Base-by-base conservation (phyloP, 495 filamentous ascomycete genomes). In the Rhizodiscina lignyota region DNA sequence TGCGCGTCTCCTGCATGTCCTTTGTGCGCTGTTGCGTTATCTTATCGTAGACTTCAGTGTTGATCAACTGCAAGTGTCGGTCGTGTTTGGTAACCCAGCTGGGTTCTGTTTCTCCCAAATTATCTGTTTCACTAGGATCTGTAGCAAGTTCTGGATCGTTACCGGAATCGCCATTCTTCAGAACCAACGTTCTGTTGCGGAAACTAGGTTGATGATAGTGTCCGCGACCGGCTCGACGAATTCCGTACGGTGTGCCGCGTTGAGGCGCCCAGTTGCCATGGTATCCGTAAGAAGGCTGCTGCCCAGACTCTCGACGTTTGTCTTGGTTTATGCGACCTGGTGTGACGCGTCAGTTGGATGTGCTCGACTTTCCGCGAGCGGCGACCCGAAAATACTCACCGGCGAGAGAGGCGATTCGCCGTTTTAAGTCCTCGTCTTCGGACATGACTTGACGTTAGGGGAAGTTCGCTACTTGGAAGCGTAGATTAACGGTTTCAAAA, bases 51-150 rank as follows among this genome's bases (percentile, higher is more conserved):
- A 92, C 67, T 2, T 74, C 67, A 13, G 75, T 66, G 49, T 92
- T 93, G 57, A 94, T 93, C 32, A 94, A 56, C 54, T 93, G 85
- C 56, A 86, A 70, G 44, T 91, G 83, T 35, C 83, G 78, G 43
- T 85, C 84, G 35, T 63, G 74, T 51, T 79, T 87, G 16, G 77
- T 67, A 21, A 92, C 72, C 78, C 83, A 91, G 8, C 70, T 48
- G 16, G 53, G 37, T 18, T 38, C 29, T 2, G 35, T 10, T 22
- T 38, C 16, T 18, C 18, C 12, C 28, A 8, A 38, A 8, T 4
- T 13, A 4, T 41, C 16, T 30, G n/a, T 23, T 21, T n/a, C 12
- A 13, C 17, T 26, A 10, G 10, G 10, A 12, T 36, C 34, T 22
- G 17, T 18, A 10, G 21, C 18, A 11, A 12, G n/a, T 2, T 34